phyloP scores from a whole-genome alignment of 805 yeast genomes.

The Diddensiella transvaalensis region DNA sequence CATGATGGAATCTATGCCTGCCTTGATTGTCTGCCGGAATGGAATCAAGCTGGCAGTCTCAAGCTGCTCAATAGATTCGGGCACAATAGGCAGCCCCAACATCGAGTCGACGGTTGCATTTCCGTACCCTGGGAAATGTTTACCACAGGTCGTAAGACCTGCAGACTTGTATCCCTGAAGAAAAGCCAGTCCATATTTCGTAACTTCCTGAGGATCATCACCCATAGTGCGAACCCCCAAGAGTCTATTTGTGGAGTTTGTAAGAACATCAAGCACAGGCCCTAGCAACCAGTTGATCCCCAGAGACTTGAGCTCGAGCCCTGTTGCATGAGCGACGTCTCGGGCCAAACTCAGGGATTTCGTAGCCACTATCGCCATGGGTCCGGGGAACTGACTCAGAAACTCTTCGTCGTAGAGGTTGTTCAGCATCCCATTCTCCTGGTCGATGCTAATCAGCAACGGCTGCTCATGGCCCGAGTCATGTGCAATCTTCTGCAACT shows the following conservation, averaged over 20 bases:
- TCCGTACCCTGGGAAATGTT: constrained; percentile 67
- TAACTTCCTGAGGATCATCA: constrained; percentile 55
- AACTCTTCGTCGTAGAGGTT: constrained; percentile 50
- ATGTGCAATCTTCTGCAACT: constrained; percentile 52
- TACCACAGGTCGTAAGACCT: constrained; percentile 53
- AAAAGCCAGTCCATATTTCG: constrained; percentile 50
- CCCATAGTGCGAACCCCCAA: constrained; percentile 62
- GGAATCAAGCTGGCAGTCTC: constrained; percentile 50
- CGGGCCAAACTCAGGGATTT: constrained; percentile 47
- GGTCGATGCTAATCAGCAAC: constrained; percentile 54
- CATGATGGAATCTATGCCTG: constrained; percentile 49
- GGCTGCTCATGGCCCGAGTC: constrained; percentile 51
- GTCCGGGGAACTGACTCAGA: constrained; percentile 59
- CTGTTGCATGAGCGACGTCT: constrained; percentile 52
- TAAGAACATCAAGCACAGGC: constrained; percentile 59
- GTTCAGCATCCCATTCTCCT: constrained; percentile 63
- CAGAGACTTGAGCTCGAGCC: constrained; percentile 48
- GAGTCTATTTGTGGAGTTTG: constrained; percentile 52
- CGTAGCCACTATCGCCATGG: constrained; percentile 61
- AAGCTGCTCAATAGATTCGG: constrained; percentile 52
- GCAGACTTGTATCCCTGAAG: constrained; percentile 53
- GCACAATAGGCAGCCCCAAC: constrained; percentile 55
- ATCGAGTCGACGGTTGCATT: constrained; percentile 56
- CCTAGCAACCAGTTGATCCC: constrained; percentile 57
- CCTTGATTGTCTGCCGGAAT: constrained; percentile 45